These are phyloP conservation scores for Lachancea lanzarotensis DNA, from an alignment of 805 yeast genomes.

Conservation along the genomic window DNA sequence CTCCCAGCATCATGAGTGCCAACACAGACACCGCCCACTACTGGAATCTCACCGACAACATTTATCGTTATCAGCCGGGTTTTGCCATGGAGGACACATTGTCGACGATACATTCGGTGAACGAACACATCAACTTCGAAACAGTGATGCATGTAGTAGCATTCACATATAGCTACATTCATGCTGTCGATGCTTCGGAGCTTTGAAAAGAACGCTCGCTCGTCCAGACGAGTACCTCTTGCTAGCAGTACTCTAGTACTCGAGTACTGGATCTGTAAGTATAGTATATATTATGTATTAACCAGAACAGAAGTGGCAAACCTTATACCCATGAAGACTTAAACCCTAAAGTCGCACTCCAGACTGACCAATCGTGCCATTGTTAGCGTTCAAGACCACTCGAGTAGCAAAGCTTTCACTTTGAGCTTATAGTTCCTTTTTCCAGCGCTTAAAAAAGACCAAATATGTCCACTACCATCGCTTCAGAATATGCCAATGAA, in stretches of 20 bases:
- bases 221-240: background rate
- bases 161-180: slow-evolving; percentile 19
- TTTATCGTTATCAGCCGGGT: slow-evolving; percentile 55
- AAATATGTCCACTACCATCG: slow-evolving; percentile 38
- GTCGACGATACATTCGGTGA: slow-evolving; percentile 19
- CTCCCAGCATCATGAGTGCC: slow-evolving; percentile 59
- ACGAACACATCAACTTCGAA: slow-evolving; percentile 20
- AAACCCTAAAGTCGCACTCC: too few species aligned
- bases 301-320: background rate
- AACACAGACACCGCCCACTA: slow-evolving; percentile 66
- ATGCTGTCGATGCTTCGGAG: slow-evolving; percentile 8
- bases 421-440: background rate
- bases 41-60: slow-evolving; percentile 55
- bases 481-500: slow-evolving; percentile 62
- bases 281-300: too few species aligned
- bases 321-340: background rate
- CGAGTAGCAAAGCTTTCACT: background rate
- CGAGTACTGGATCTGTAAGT: background rate
- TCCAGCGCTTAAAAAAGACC: background rate
- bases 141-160: slow-evolving; percentile 21
- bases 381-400: too few species aligned
- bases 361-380: too few species aligned
- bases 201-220: background rate
- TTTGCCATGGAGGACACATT: slow-evolving; percentile 18
- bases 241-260: background rate